Evolutionary conservation across 2,329 filamentous ascomycete species (phyloP), one percentile per base, ranked within the genome.

Genomic region (Stachybotrys chartarum): DNA sequence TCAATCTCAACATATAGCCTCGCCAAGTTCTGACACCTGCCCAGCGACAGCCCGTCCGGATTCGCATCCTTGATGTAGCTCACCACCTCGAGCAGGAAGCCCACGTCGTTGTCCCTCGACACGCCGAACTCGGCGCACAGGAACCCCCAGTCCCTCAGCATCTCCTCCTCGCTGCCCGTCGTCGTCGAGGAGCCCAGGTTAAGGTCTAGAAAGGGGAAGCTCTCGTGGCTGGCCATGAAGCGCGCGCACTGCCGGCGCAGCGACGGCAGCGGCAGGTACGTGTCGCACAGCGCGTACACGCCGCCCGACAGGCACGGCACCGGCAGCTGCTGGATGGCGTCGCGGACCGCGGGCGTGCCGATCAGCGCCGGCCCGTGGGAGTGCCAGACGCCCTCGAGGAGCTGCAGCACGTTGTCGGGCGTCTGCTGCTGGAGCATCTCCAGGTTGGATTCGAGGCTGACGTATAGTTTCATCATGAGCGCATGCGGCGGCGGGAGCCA

Each of bases 1-100:
- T 58, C 55, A 42, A 58, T 10, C 51, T 57, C 57, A 51, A 55
- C 53, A 30, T 58, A 58, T 2, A 58, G 35, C n/a, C 31, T 52
- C 3, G 53, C 30, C 11, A 58, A 11, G 7, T 50, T 50, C 31
- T 44, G 52, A 44, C 57, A 58, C 24, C 57, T 50, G 18, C 2
- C 17, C 5, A 50, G 10, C 3, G 52, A 54, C 24, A 58, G 31
- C 16, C 57, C 57, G 12, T 49, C 50, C 1, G 53, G 35, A 17
- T 56, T 56, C 5, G 57, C 57, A 3, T 56, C 52, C 24, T 55
- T 52, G 4, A 57, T 54, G 16, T 56, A 56, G 17, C 55, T 57
- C 18, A 58, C 31, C 4, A 58, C 52, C 5, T 58, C 55, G 6
- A 58, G 30, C 30, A 58, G 48, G 6, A 58, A 51, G 5, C 57